Conservation (phyloP, 148 eudicot genomes). For the Beta vulgaris region DNA sequence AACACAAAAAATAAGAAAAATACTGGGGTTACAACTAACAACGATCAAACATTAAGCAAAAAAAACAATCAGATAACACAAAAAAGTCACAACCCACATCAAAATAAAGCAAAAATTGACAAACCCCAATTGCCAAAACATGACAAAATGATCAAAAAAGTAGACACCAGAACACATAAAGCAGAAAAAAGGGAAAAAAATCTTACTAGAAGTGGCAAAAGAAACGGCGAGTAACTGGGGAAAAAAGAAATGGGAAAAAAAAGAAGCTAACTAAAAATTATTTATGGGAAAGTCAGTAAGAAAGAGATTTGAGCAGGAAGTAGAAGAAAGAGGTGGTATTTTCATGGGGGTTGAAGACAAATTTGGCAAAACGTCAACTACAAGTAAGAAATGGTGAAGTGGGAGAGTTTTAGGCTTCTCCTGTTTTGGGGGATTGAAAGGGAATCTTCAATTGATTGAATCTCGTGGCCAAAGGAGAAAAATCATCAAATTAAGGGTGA, state of each 20-base stretch:
- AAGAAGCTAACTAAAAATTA: not conserved
- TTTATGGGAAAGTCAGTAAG: not conserved
- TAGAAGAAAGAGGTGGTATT: not conserved
- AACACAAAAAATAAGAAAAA: not conserved
- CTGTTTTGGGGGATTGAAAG: too few relatives aligned
- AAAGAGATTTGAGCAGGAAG: not conserved
- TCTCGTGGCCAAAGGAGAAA: not conserved
- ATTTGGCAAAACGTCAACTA: not conserved
- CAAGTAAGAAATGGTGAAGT: slow-evolving; percentile 8
- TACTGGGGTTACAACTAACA: not conserved
- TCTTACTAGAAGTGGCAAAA: not conserved
- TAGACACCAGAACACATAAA: not conserved
- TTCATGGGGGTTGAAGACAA: not conserved
- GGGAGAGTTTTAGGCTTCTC: not conserved
- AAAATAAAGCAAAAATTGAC: not conserved
- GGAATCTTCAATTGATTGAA: slow-evolving; percentile 8
- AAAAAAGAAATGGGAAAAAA: not conserved
- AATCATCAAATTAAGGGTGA: not conserved
- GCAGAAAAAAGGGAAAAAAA: not conserved
- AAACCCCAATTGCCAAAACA: not conserved
- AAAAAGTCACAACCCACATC: slow-evolving; percentile 19
- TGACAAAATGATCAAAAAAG: not conserved
- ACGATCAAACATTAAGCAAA: not conserved
- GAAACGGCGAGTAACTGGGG: not conserved
- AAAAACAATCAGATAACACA: not conserved